Percentiles rank a stretch among this genome's conserved stretches.
phyloP scores from a whole-genome alignment of 805 yeast genomes.

The Torulaspora maleeae region DNA sequence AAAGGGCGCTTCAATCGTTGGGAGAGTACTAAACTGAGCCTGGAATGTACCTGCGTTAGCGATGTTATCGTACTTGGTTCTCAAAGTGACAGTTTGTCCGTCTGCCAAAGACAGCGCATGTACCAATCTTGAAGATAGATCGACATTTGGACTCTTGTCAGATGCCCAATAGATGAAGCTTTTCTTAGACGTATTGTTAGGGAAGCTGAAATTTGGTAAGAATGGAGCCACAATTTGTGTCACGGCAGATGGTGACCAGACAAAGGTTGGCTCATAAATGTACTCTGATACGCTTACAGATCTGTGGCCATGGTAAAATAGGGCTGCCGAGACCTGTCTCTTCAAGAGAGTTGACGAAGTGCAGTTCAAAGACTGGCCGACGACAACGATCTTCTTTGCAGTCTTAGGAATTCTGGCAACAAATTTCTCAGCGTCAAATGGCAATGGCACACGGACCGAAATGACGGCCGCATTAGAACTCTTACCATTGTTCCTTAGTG shows the following conservation, averaged over 20 bases:
- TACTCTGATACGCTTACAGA: slow-evolving; percentile 47
- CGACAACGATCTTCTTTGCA: slow-evolving; percentile 57
- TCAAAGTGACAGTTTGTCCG: slow-evolving; percentile 46
- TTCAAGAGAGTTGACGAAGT: slow-evolving; percentile 46
- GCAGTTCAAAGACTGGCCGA: slow-evolving; percentile 50
- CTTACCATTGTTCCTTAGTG: slow-evolving; percentile 34
- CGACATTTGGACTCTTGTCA: slow-evolving; percentile 54
- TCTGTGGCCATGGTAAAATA: slow-evolving; percentile 44
- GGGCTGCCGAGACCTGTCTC: slow-evolving; percentile 68
- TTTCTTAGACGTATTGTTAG: slow-evolving; percentile 25
- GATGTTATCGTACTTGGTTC: slow-evolving; percentile 67
- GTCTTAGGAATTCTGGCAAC: slow-evolving; percentile 53
- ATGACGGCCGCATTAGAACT: slow-evolving; percentile 55
- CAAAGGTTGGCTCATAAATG: slow-evolving; percentile 46
- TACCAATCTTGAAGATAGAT: slow-evolving; percentile 60
- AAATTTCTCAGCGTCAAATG: slow-evolving; percentile 66
- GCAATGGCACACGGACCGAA: slow-evolving; percentile 71
- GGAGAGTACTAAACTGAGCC: slow-evolving; percentile 49
- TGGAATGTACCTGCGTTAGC: slow-evolving; percentile 71
- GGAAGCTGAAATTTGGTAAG: slow-evolving; percentile 20
- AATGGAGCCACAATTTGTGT: slow-evolving; percentile 46
- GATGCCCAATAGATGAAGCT: slow-evolving; percentile 57
- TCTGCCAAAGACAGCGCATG: slow-evolving; percentile 65
- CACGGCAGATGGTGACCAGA: slow-evolving; percentile 54
- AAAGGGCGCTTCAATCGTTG: slow-evolving; percentile 19